Conservation (phyloP, 106 monocot genomes). For the Amphibolis antarctica region DNA sequence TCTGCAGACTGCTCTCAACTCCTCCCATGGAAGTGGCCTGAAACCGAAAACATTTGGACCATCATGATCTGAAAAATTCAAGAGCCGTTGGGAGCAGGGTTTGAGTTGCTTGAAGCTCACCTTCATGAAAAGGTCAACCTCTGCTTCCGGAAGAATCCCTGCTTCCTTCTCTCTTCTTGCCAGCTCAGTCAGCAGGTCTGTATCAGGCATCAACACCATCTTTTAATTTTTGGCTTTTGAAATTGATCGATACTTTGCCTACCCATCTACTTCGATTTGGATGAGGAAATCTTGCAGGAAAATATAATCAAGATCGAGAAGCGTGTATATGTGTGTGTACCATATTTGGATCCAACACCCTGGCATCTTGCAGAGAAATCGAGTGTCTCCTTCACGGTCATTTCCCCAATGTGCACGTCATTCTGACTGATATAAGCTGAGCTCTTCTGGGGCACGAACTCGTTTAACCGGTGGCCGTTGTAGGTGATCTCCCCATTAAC, state of each 20-base stretch:
- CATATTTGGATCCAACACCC: slow-evolving; percentile 47
- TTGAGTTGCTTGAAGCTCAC: slow-evolving; percentile 8
- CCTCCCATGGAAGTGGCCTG: slow-evolving; percentile 55
- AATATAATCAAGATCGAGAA: too few species aligned
- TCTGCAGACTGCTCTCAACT: slow-evolving; percentile 38
- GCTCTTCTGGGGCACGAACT: slow-evolving; percentile 76
- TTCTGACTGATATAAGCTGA: slow-evolving; percentile 71
- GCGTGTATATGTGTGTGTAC: too few species aligned
- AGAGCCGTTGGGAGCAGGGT: too few species aligned
- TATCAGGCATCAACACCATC: background rate
- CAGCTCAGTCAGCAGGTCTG: slow-evolving; percentile 52
- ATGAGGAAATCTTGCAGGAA: too few species aligned
- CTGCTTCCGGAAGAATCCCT: slow-evolving; percentile 58
- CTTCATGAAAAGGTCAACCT: slow-evolving; percentile 86
- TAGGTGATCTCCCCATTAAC: slow-evolving; percentile 43
- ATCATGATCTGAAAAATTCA: background rate
- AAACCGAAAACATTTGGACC: background rate
- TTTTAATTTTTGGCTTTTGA: too few species aligned
- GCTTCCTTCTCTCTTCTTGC: slow-evolving; percentile 45
- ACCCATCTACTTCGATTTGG: too few species aligned
- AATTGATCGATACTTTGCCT: background rate
- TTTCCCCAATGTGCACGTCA: slow-evolving; percentile 54
- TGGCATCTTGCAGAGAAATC: slow-evolving; percentile 72
- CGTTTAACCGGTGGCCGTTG: slow-evolving; percentile 43
- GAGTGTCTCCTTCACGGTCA: slow-evolving; percentile 67